A percentile compares a stretch with the other conserved stretches of the same genome.
Conservation (phyloP, 257 asterid genomes). For the Ballota nigra region DNA sequence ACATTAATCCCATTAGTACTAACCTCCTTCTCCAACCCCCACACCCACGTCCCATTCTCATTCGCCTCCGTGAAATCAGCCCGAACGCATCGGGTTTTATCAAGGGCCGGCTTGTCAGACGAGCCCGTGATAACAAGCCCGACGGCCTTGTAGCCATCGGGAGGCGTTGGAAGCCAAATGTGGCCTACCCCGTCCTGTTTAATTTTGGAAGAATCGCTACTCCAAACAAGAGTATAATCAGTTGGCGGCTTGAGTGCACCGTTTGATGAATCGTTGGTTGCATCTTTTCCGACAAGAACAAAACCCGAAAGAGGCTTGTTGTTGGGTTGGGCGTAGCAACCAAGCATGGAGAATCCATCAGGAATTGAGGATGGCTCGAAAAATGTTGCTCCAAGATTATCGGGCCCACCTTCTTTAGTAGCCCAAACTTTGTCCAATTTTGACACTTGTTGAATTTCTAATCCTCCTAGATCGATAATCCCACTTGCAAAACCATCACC, state of each 20-base stretch:
- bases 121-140: conserved; percentile 50
- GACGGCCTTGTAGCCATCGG: conserved; percentile 50
- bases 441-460: conserved; percentile 48
- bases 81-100: conserved; percentile 45
- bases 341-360: conserved; percentile 69
- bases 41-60: conserved; percentile 46
- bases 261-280: conserved; percentile 25
- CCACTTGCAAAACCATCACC: conserved; percentile 64
- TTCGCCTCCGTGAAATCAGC: conserved; percentile 37
- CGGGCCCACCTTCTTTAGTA: conserved; percentile 68
- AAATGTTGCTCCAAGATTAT: conserved; percentile 63
- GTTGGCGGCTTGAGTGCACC: conserved; percentile 43
- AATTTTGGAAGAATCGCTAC: conserved; percentile 37
- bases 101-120: conserved; percentile 44
- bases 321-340: conserved; percentile 70
- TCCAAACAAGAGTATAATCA: conserved; percentile 63
- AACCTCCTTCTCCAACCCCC: conserved; percentile 38
- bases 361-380: conserved; percentile 68
- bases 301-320: conserved; percentile 59
- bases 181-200: conserved; percentile 46
- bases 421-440: conserved; percentile 57
- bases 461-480: conserved; percentile 65
- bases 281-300: conserved; percentile 66
- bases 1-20: conserved; percentile 29
- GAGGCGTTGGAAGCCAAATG: conserved; percentile 54